phyloP scores from a whole-genome alignment of 345 rosid species.

The Cardiospermum halicacabum region DNA sequence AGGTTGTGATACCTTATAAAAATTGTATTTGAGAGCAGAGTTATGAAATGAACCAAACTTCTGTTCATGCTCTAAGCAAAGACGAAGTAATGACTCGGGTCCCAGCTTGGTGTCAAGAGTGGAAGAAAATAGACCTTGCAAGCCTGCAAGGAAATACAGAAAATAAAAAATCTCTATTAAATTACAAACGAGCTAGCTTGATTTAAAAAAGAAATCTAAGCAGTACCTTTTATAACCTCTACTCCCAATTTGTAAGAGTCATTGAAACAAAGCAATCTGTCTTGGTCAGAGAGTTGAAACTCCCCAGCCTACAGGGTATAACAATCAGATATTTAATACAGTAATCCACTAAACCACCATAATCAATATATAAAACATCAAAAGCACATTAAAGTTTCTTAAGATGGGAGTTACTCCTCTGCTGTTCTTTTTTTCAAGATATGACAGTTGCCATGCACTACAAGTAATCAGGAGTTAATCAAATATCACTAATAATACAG shows the following conservation, averaged over 20 bases:
- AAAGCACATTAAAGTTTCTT: background rate
- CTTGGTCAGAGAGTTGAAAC: constrained; percentile 42
- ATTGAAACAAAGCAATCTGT: constrained; percentile 54
- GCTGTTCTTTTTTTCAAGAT: background rate
- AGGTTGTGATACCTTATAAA: constrained; percentile 68
- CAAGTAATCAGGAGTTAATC: constrained; percentile 10
- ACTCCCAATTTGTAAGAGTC: constrained; percentile 71
- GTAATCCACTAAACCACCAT: background rate
- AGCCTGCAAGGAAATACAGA: constrained; percentile 42
- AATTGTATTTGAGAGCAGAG: constrained; percentile 51
- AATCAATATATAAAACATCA: background rate
- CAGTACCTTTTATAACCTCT: constrained; percentile 65
- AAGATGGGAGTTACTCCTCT: background rate
- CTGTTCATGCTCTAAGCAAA: constrained; percentile 57
- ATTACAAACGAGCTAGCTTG: background rate
- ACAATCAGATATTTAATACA: constrained; percentile 14
- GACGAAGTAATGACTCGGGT: constrained; percentile 78
- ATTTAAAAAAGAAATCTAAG: constrained; percentile 1
- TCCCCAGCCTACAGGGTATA: constrained; percentile 48
- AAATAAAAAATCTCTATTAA: background rate
- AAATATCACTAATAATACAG: background rate
- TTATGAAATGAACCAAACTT: constrained; percentile 32
- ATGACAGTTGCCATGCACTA: background rate
- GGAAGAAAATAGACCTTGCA: constrained; percentile 51
- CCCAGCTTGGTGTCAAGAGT: constrained; percentile 68